Evolutionary conservation across 129 eudicot species (phyloP), one percentile per base, ranked within the genome.

Genomic region (Calendula officinalis): DNA sequence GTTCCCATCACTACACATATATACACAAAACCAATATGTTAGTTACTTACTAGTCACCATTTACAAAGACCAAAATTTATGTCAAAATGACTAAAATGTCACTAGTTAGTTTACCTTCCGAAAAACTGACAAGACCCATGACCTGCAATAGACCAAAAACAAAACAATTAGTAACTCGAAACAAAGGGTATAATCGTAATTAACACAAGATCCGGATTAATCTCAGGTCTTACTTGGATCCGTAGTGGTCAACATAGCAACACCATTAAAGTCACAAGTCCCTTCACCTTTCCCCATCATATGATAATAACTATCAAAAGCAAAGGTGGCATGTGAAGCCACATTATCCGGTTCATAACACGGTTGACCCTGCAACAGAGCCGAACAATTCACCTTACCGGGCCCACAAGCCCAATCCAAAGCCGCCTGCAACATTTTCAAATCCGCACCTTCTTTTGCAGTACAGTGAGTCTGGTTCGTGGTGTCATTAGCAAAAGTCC

Each of bases 321-420:
- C 97, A 74, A 82, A 84, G 2, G 82, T 75, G 8, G 97, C 95
- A 51, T 87, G 97, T 15, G 92, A 78, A 46, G 68, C 73, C 42
- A 90, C 90, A 11, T 58, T 70, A 54, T 87, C 97, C 0, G 97
- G 97, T 8, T 90, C 95, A 56, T 90, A 87, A 63, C 97, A 90
- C 16, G 87, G 75, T 53, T 82, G 76, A 4, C 97, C 97, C 83
- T 86, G 95, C 87, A 75, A 56, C 80, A 90, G 32, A 3, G 81
- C 75, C 0, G 95, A 77, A 60, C 97, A 90, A 60, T 90, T 85
- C 74, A 90, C 97, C 76, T 90, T 90, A 33, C 97, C 97, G 1
- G 97, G 86, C 54, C 97, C 97, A 82, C 95, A 90, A 40, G 97
- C 97, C 97, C 97, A 90, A 40, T 90, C 97, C 79, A 90, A 60